A percentile compares a stretch with the other conserved stretches of the same genome.
These are phyloP conservation scores for Prototheca stagnorum DNA, from an alignment of 163 green algal genomes.

Conservation along the genomic window DNA sequence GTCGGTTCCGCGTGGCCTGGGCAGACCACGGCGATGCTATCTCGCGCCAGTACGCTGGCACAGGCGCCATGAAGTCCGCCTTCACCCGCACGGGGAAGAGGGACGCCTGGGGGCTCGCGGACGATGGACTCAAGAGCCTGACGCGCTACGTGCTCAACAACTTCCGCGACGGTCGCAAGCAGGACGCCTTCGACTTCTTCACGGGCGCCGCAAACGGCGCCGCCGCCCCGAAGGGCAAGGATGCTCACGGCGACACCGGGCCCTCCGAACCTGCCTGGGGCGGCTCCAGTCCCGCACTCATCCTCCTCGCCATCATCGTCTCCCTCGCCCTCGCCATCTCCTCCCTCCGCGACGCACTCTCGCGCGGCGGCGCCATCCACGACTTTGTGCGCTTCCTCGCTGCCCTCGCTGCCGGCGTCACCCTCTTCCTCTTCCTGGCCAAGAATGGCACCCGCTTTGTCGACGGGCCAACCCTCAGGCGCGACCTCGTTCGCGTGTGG, in stretches of 20 bases:
- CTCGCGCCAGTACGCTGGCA: conserved; percentile 67
- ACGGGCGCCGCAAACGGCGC: too few species aligned
- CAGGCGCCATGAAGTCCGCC: conserved; percentile 68
- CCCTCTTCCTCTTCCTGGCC: neutral
- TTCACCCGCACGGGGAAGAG: conserved; percentile 78
- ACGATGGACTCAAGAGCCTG: conserved; percentile 52
- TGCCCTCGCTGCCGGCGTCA: neutral
- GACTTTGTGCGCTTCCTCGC: too few species aligned
- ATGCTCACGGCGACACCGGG: too few species aligned
- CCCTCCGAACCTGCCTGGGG: too few species aligned
- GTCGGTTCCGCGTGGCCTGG: conserved; percentile 61
- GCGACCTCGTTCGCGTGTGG: conserved; percentile 22
- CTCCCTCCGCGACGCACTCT: conserved; percentile 7
- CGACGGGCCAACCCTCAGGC: conserved; percentile 44
- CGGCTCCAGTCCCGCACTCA: conserved; percentile 26
- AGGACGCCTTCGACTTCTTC: conserved; percentile 61
- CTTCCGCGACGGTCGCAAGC: conserved; percentile 65
- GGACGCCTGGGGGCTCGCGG: conserved; percentile 52
- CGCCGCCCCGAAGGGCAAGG: too few species aligned
- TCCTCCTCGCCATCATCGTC: conserved; percentile 13
- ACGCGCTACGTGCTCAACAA: conserved; percentile 83
- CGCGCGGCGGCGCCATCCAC: neutral
- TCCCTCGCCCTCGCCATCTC: conserved; percentile 10
- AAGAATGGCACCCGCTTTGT: conserved; percentile 38
- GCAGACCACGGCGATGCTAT: conserved; percentile 79